Evolutionary conservation across 108 stramenopile genomes (phyloP), one percentile per base, ranked within the genome.

Genomic region (Phaeodactylum tricornutum): DNA sequence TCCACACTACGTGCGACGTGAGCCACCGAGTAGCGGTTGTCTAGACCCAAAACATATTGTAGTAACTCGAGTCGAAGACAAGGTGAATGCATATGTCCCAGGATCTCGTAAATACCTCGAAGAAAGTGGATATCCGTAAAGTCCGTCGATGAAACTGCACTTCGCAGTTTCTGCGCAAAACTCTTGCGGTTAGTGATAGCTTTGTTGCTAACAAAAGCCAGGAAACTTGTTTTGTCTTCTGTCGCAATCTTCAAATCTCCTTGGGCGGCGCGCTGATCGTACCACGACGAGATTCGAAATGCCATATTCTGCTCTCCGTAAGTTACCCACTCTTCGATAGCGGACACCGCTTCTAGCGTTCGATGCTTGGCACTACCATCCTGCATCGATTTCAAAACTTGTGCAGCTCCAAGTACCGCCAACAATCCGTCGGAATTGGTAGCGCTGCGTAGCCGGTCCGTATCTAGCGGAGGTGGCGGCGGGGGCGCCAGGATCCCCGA

Each of bases 391-490:
- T 64, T 76, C 47, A 89, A 43, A 1, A 89, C 77, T 47, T 93
- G 82, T 12, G 85, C 85, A 20, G 87, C 85, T 3, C 85, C 85
- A 7, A 93, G 61, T 2, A 89, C 85, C 33, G 83, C 75, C 50
- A 93, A 65, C 5, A 89, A 54, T 22, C 89, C 89, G 59, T 92
- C 89, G 21, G 81, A 83, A 51, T 92, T 92, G 2, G 89, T 92
- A 11, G 89, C 89, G 36, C 75, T 74, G 29, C 89, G 61, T 20
- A 92, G 57, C 22, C 89, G 62, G 64, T 92, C 89, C 20, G 89
- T 92, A 55, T 92, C 89, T 20, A 92, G 67, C 2, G 88, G 88
- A n/a, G 89, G 89, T 1, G 89, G 89, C 19, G 89, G 89, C 14
- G 85, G 89, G 11, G 75, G 66, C 47, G 26, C 29, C 6, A 37